These are phyloP conservation scores for Hydrangea macrophylla DNA, from an alignment of 148 eudicot species.

Conservation along the genomic window DNA sequence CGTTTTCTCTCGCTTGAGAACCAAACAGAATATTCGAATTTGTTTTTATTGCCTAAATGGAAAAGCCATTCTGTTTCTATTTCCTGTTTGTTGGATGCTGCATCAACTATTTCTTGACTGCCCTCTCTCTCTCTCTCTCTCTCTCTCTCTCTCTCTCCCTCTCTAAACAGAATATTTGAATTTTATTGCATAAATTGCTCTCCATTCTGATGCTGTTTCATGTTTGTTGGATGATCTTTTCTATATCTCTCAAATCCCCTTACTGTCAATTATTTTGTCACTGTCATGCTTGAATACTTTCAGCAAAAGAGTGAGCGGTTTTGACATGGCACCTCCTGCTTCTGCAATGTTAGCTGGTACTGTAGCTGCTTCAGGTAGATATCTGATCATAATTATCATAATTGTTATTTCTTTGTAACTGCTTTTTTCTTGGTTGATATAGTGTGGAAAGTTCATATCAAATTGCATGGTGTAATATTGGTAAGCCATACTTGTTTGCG, in stretches of 20 bases:
- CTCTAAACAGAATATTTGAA: too few relatives aligned
- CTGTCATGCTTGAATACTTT: slow-evolving; percentile 15
- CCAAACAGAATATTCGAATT: too few relatives aligned
- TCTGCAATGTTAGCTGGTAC: slow-evolving; percentile 71
- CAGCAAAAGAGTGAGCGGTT: slow-evolving; percentile 97
- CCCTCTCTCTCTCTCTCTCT: too few relatives aligned
- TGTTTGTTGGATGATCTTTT: too few relatives aligned
- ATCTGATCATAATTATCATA: slow-evolving; percentile 14
- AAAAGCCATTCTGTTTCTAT: too few relatives aligned
- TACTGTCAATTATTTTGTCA: too few relatives aligned
- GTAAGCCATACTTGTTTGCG: slow-evolving; percentile 73
- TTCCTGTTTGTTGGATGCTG: too few relatives aligned
- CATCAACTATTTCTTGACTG: neutral
- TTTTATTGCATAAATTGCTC: neutral
- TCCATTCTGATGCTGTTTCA: neutral
- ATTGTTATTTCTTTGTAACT: slow-evolving; percentile 45
- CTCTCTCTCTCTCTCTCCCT: too few relatives aligned
- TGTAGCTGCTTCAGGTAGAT: slow-evolving; percentile 55
- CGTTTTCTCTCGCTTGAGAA: too few relatives aligned
- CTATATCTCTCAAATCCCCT: neutral
- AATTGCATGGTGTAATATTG: slow-evolving; percentile 79
- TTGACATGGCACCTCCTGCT: slow-evolving; percentile 98
- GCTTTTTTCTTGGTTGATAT: slow-evolving; percentile 52
- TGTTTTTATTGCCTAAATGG: too few relatives aligned
- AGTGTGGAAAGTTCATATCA: slow-evolving; percentile 77